Percentiles rank a stretch among this genome's conserved stretches.
Evolutionary conservation across 176 grass and related monocot genomes (phyloP).

Genomic region (Neostapfia colusana): DNA sequence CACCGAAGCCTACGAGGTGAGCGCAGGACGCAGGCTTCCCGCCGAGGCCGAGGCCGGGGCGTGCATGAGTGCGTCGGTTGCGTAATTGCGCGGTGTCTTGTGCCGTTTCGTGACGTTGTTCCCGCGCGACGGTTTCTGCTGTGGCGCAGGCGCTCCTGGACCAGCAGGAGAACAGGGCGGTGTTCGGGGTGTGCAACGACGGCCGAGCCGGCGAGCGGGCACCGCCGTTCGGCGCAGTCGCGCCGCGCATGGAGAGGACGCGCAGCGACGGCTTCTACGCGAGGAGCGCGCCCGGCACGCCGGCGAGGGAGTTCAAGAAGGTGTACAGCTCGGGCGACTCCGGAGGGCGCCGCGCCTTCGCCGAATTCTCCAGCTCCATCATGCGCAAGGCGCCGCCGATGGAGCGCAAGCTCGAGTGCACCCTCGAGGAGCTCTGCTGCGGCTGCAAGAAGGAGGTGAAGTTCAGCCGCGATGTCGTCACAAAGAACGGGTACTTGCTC

Average conservation of each 20-base stretch:
- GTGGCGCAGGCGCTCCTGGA: conserved; percentile 62
- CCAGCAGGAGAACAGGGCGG: conserved; percentile 76
- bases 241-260: conserved; percentile 36
- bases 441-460: conserved; percentile 91
- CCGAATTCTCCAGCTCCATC: conserved; percentile 79
- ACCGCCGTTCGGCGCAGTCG: background rate
- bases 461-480: conserved; percentile 72
- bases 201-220: conserved; percentile 11
- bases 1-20: conserved; percentile 90
- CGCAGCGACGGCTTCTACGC: conserved; percentile 41
- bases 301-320: conserved; percentile 57
- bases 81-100: conserved; percentile 14
- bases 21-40: background rate
- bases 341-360: conserved; percentile 56
- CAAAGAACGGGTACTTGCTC: conserved; percentile 62
- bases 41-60: no score
- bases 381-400: conserved; percentile 76
- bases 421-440: conserved; percentile 85
- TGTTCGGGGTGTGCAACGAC: conserved; percentile 51
- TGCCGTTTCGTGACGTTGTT: background rate
- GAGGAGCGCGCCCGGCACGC: conserved; percentile 46
- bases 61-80: background rate
- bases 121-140: background rate
- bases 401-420: conserved; percentile 83
- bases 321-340: conserved; percentile 50